Evolutionary conservation across 164 flowering plant genomes (phyloP), one percentile per base, ranked within the genome.

Genomic region (Pachysandra terminalis): DNA sequence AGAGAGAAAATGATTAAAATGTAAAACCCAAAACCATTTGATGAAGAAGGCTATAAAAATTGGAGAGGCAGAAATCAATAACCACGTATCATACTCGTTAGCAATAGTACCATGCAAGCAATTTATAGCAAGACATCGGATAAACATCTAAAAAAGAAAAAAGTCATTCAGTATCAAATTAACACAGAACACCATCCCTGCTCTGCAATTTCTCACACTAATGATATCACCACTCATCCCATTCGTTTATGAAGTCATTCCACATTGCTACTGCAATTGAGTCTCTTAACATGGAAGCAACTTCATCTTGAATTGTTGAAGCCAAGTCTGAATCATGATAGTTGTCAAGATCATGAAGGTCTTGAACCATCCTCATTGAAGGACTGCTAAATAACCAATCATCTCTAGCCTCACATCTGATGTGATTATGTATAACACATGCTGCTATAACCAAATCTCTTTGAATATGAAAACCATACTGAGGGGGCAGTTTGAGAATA

Each of bases 381-480:
- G 53, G 73, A 55, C 72, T 64, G 21, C 59, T 59, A 74, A 90
- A 87, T 78, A 87, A 66, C 90, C 96, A 86, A 59, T 87, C 97
- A 67, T 84, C 75, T 71, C 73, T 76, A 28, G 81, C 90, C 71
- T 86, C 89, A 0, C 74, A 74, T 24, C 84, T 80, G 59, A 91
- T 82, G 68, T 56, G 78, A 79, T 89, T 89, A 71, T 91, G 97
- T 21, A 89, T 32, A 52, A 86, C 89, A 68, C 97, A 86, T 2
- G 89, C 83, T 41, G 91, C 97, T n/a, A 89, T 84, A 56, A 87
- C 88, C 68, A 91, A 76, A 69, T 91, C 94, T 74, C 94, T 80
- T 73, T 89, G 97, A 9, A 83, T 83, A 41, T 81, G 86, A 68
- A 89, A 85, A 53, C 83, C 85, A 75, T 91, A 91, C 19, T 82